phyloP scores from a whole-genome alignment of 176 grass and related monocot genomes.

The Raddia guianensis region DNA sequence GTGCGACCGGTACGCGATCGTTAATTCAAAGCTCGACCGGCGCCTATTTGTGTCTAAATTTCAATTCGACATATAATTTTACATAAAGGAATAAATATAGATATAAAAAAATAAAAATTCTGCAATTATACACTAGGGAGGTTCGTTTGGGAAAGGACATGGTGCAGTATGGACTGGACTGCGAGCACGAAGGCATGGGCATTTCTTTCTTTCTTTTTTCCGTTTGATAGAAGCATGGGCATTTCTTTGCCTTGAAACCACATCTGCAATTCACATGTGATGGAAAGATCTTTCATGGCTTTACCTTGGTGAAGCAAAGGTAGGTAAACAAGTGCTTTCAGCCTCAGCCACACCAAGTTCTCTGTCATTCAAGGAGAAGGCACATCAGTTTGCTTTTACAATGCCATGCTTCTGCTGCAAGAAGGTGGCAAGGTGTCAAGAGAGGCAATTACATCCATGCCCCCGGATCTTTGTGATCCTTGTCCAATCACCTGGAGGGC shows the following conservation, averaged over 20 bases:
- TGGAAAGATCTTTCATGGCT: not conserved
- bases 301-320: slow-evolving; percentile 6
- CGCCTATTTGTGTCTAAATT: too few species aligned
- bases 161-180: not conserved
- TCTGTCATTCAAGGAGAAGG: not conserved
- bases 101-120: too few species aligned
- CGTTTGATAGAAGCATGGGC: not conserved
- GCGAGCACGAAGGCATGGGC: not conserved
- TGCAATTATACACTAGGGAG: not conserved
- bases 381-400: not conserved
- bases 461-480: not conserved
- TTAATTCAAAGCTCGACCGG: too few species aligned
- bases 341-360: not conserved
- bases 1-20: too few species aligned
- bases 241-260: not conserved
- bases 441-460: not conserved
- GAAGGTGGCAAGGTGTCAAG: slow-evolving; percentile 9
- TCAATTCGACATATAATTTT: too few species aligned
- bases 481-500: not conserved
- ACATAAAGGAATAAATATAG: too few species aligned
- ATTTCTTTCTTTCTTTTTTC: not conserved
- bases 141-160: too few species aligned
- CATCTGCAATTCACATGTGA: not conserved
- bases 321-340: not conserved
- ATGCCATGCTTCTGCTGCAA: slow-evolving; percentile 20